Evolutionary conservation across 192 early-diverging fungal genomes (phyloP).

Genomic region (Backusella psychrophila): DNA sequence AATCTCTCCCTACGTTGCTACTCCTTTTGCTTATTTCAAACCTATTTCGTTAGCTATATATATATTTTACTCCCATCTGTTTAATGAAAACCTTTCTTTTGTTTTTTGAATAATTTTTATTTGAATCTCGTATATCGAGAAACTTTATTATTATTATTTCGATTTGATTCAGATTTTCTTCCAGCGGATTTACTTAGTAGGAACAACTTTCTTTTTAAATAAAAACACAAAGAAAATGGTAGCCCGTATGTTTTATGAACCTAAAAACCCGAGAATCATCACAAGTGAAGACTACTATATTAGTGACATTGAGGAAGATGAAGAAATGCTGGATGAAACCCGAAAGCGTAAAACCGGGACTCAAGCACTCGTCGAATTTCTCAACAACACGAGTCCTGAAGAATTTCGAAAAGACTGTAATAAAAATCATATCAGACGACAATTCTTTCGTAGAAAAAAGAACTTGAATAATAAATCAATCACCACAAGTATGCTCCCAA

Average conservation of each 20-base stretch:
- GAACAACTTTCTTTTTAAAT: not conserved
- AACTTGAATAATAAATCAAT: not conserved
- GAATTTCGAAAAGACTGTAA: constrained; percentile 23
- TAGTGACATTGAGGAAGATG: constrained; percentile 5
- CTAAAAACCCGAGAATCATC: constrained; percentile 15
- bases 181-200: not conserved
- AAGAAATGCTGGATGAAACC: constrained; percentile 7
- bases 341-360: constrained; percentile 30
- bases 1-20: not conserved
- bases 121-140: not conserved
- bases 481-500: not conserved
- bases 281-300: not conserved
- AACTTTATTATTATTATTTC: not conserved
- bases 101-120: not conserved
- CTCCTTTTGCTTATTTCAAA: not conserved
- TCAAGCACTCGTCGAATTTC: constrained; percentile 33
- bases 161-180: not conserved
- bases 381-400: constrained; percentile 35
- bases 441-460: not conserved
- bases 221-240: not conserved
- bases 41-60: not conserved
- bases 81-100: not conserved
- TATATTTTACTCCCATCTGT: not conserved
- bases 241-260: not conserved
- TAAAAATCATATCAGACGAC: not conserved